Base-by-base conservation (phyloP, 2,329 filamentous ascomycete species). In the Ceratocystis cacaofunesta region DNA sequence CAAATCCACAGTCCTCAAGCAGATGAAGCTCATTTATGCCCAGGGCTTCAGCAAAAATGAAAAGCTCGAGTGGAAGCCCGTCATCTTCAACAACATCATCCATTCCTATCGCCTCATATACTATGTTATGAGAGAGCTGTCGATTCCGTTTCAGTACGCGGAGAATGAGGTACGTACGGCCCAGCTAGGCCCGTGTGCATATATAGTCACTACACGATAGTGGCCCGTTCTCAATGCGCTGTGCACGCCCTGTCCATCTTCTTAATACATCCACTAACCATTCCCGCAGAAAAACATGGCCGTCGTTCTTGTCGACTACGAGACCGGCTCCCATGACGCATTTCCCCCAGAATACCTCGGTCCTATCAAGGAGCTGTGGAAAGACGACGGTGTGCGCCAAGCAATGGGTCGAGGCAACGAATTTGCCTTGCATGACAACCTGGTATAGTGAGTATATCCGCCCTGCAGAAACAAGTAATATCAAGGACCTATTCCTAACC, bases 1-100 rank as follows among this genome's bases (percentile, higher is more conserved):
- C 69, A 97, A 97, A 77, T 96, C 92, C 7, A 97, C 92, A 1
- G 92, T 97, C 67, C 84, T 97, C 70, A 97, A 97, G 79, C 92
- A 97, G 80, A 97, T 99, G 94, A 92, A 92, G 75, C 86, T 99
- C 76, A 96, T 99, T 71, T 94, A 97, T 75, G 86, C 90, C 15
- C 86, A 91, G 75, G 92, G 94, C 62, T 97, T 97, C 78, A 90
- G 85, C 72, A 88, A 89, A 72, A 85, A 84, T 69, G 94, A 97
- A 75, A 89, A 91, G 75, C 85, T 95, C 69, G 90, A 96, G 79
- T 95, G 90, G 82, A 91, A 94, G 71, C 89, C 91, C 17, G 92
- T 96, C 72, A 92, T 97, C 70, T 97, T 96, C 77, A 92, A 87
- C 76, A 99, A 99, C 75, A 82, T 97, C 69, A 80, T 96, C 63